phyloP scores from a whole-genome alignment of 2,329 filamentous ascomycete genomes.

The Calonectria multiphialidica region DNA sequence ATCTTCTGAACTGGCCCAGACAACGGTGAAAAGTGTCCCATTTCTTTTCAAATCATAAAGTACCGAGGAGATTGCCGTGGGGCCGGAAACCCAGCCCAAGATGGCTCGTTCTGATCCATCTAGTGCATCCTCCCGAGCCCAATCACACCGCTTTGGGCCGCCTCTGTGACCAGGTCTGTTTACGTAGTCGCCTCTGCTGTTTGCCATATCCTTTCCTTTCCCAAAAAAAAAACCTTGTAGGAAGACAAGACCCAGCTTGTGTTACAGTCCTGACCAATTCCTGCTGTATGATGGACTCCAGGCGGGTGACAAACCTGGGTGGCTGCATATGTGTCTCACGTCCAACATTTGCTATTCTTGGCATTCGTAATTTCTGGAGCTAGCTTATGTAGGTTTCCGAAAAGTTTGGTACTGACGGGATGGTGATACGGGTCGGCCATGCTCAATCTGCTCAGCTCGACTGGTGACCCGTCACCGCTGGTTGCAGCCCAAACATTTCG shows the following conservation, averaged over 20 bases:
- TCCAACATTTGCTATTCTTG: not conserved
- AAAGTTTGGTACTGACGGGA: not conserved
- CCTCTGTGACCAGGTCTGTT: no score
- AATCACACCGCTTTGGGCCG: no score
- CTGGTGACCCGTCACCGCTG: not conserved
- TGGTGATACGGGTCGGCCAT: not conserved
- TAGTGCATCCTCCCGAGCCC: no score
- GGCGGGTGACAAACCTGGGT: not conserved
- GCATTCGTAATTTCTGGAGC: not conserved
- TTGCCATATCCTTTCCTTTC: no score
- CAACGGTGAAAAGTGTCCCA: no score
- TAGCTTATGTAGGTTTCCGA: not conserved
- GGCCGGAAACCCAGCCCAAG: no score
- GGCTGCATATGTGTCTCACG: not conserved
- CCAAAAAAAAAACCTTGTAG: not conserved
- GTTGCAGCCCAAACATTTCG: no score
- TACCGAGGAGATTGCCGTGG: no score
- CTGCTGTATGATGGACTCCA: not conserved
- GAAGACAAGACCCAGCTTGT: not conserved
- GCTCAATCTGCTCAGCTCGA: not conserved
- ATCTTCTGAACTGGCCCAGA: no score
- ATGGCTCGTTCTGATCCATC: no score
- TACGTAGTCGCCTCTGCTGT: not conserved
- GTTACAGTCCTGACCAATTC: not conserved
- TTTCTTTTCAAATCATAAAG: no score